Evolutionary conservation across 1,139 yeast species (phyloP), one percentile per base, ranked within the genome.

Genomic region (Zygoascus meyerae): DNA sequence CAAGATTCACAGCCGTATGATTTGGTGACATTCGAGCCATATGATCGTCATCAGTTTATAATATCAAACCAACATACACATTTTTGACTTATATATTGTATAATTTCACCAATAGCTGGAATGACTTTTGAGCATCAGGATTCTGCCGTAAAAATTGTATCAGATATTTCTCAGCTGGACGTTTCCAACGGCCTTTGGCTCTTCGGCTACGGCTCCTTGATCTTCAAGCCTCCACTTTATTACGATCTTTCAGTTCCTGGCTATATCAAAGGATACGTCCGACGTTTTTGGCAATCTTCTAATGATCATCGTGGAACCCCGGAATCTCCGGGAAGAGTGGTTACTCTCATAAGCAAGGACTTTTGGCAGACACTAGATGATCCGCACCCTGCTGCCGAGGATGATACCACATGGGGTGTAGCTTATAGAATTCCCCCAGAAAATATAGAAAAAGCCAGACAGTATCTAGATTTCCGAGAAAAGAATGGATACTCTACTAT

Each of bases 271-370:
- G 96, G 96, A 1, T 87, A 72, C 56, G 77, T 83, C 2, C 72
- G 97, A 18, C 69, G 96, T 47, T 90, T 90, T 62, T 90, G 97
- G 97, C 96, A 89, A 65, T 78, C 86, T 37, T 82, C 94, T 5
- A 78, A 82, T 16, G 97, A 90, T 63, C 96, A 90, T 63, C 68
- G 97, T 46, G 97, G 97, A 0, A 85, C 95, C 0, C 87, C 87
- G 0, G 86, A 78, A 47, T 63, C 68, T 8, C 95, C 95, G 0
- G 97, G 97, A 1, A 67, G 97, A 40, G 97, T 90, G 1, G 95
- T 79, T 2, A 90, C 97, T 0, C 70, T 90, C 41, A 69, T 90
- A 0, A 77, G 47, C 64, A 75, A 54, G 66, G 73, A 36, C 78
- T 83, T 58, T 70, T 87, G 58, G 69, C 68, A 44, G 39, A 55